These are phyloP conservation scores for Boletus huronensis DNA, from an alignment of 768 basidiomycete species.

Conservation along the genomic window DNA sequence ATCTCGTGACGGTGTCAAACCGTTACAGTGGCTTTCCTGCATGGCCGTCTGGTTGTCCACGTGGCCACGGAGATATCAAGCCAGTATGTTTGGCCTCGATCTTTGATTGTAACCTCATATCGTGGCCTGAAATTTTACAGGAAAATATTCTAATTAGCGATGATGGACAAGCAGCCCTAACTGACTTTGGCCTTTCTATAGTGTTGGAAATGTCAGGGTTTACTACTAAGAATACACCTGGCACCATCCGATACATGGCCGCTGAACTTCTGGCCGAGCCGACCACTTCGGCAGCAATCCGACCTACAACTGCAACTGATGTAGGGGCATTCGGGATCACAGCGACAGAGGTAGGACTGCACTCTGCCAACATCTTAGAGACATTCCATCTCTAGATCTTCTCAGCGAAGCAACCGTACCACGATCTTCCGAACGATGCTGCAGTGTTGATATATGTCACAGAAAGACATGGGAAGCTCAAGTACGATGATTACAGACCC, in stretches of 20 bases:
- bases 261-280: conserved; percentile 29
- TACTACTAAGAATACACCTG: conserved; percentile 34
- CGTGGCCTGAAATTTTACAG: conserved; percentile 18
- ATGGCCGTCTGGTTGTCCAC: conserved; percentile 27
- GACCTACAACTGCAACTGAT: conserved; percentile 30
- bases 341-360: conserved; percentile 30
- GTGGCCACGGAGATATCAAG: conserved; percentile 40
- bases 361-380: not conserved
- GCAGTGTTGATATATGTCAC: conserved; percentile 19
- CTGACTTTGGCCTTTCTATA: conserved; percentile 41
- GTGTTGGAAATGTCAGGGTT: conserved; percentile 36
- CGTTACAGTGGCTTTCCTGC: conserved; percentile 28
- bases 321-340: conserved; percentile 39
- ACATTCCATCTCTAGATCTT: conserved; percentile 17
- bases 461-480: conserved; percentile 6
- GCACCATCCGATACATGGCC: conserved; percentile 41
- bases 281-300: conserved; percentile 12
- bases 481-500: conserved; percentile 17
- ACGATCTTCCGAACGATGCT: conserved; percentile 10
- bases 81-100: conserved; percentile 23
- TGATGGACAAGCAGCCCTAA: conserved; percentile 28
- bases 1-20: too few relatives aligned
- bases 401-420: conserved; percentile 22
- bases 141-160: conserved; percentile 37
- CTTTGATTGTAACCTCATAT: not conserved